Conservation (phyloP, 176 grass and related monocot species). For the Aegilops tauschii region DNA sequence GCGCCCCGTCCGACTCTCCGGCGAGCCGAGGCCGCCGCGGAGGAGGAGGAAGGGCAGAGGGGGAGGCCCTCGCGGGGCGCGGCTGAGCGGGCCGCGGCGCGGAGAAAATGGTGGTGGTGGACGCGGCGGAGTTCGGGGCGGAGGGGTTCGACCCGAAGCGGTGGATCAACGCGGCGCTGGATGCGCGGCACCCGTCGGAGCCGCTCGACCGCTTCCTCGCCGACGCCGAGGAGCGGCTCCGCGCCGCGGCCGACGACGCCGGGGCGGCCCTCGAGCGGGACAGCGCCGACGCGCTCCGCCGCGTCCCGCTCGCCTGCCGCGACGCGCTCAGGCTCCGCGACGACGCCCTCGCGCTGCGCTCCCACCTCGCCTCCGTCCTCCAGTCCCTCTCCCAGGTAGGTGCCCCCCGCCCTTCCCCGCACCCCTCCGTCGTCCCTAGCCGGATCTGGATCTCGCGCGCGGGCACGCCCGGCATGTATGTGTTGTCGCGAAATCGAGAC, state of each 20-base stretch:
- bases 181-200: constrained; percentile 69
- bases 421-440: neutral
- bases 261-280: constrained; percentile 75
- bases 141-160: constrained; percentile 88
- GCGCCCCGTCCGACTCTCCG: neutral
- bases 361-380: constrained; percentile 68
- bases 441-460: constrained; percentile 45
- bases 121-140: constrained; percentile 74
- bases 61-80: too few species aligned
- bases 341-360: constrained; percentile 69
- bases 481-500: neutral
- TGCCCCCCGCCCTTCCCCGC: neutral
- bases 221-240: constrained; percentile 85
- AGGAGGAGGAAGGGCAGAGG: neutral
- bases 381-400: constrained; percentile 58
- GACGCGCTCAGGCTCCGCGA: constrained; percentile 87
- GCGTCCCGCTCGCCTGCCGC: constrained; percentile 82
- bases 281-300: constrained; percentile 84
- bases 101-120: constrained; percentile 76
- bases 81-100: neutral
- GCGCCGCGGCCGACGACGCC: constrained; percentile 71
- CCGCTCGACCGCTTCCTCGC: constrained; percentile 78
- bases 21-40: neutral
- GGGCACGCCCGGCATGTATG: neutral
- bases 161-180: constrained; percentile 96